Evolutionary conservation across 257 asterid species (phyloP).

Genomic region (Echites panduratus): DNA sequence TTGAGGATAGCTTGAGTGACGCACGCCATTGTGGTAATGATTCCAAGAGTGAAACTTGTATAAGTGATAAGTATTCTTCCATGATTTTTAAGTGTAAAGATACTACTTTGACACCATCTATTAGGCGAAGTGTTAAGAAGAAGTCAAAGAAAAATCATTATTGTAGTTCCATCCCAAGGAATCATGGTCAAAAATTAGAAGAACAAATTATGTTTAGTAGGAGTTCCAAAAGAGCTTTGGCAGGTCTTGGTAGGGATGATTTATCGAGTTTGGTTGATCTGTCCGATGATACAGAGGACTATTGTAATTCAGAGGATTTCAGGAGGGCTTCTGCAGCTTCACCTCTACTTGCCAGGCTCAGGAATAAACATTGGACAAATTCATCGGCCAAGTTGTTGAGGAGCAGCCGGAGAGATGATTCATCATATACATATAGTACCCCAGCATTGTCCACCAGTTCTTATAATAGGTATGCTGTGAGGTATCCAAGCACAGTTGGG

Average conservation of each 20-base stretch:
- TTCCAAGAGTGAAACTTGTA: slow-evolving; percentile 70
- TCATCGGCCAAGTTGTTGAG: slow-evolving; percentile 48
- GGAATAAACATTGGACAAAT: slow-evolving; percentile 49
- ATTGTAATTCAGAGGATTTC: slow-evolving; percentile 59
- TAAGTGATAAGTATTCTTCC: slow-evolving; percentile 51
- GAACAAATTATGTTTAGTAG: slow-evolving; percentile 39
- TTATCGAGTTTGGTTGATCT: slow-evolving; percentile 57
- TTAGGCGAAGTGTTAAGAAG: slow-evolving; percentile 54
- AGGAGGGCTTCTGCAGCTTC: slow-evolving; percentile 59
- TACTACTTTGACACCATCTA: slow-evolving; percentile 40
- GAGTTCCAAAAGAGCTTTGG: slow-evolving; percentile 33
- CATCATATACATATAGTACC: slow-evolving; percentile 60
- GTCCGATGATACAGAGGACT: slow-evolving; percentile 76
- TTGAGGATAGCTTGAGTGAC: slow-evolving; percentile 57
- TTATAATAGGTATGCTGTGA: slow-evolving; percentile 29
- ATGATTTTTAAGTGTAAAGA: slow-evolving; percentile 55
- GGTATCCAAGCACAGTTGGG: slow-evolving; percentile 67
- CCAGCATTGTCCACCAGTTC: slow-evolving; percentile 80
- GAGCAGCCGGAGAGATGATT: slow-evolving; percentile 60
- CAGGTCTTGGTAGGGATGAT: slow-evolving; percentile 51
- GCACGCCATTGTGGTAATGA: slow-evolving; percentile 59
- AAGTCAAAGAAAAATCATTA: slow-evolving; percentile 42
- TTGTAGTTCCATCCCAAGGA: slow-evolving; percentile 32
- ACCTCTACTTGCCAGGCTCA: slow-evolving; percentile 68
- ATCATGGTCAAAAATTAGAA: slow-evolving; percentile 45